Percentiles rank a stretch among this genome's conserved stretches.
phyloP scores from a whole-genome alignment of 345 rosid genomes.

The Brassica napus region Da-Ae NC_063436.1:5711001-5711500 shows the following conservation, averaged over 20 bases:
- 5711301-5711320: conserved; percentile 64
- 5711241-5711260: conserved; percentile 58
- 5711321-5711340: conserved; percentile 69
- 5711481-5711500: conserved; percentile 4
- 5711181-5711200: conserved; percentile 7
- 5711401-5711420: conserved; percentile 57
- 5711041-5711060: conserved; percentile 51
- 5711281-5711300: conserved; percentile 67
- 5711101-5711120: conserved; percentile 67
- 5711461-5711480: conserved; percentile 56
- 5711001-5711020: neutral
- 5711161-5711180: conserved; percentile 16
- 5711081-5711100: conserved; percentile 59
- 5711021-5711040: neutral
- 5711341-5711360: conserved; percentile 67
- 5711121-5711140: conserved; percentile 36
- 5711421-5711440: conserved; percentile 72
- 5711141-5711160: neutral
- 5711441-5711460: conserved; percentile 68
- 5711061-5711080: conserved; percentile 75
- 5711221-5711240: conserved; percentile 71
- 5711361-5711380: conserved; percentile 50
- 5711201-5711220: conserved; percentile 54
- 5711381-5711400: conserved; percentile 50
- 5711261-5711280: conserved; percentile 66